These are phyloP conservation scores for Phaeosphaeriaceae sp. DNA, from an alignment of 2,329 filamentous ascomycete genomes.

Conservation along the genomic window DNA sequence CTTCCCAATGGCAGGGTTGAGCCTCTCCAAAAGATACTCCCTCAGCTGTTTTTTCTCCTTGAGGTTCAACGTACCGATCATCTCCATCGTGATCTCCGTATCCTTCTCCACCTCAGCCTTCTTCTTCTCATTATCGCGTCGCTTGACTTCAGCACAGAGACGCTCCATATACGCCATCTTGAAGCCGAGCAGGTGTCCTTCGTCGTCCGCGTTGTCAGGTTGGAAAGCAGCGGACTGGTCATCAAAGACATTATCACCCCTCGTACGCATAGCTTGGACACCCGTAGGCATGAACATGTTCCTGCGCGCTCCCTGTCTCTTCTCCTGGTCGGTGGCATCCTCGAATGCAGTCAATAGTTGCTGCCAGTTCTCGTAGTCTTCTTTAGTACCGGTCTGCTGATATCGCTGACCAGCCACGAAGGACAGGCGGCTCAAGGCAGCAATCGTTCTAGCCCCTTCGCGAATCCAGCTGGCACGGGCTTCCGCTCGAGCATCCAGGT, in stretches of 20 bases:
- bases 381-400: background rate
- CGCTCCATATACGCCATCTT: conserved; percentile 31
- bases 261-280: conserved; percentile 19
- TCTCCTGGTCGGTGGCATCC: conserved; percentile 18
- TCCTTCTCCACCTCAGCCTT: background rate
- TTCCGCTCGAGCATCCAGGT: conserved; percentile 10
- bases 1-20: background rate
- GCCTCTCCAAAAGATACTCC: conserved; percentile 9
- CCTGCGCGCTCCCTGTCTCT: conserved; percentile 20
- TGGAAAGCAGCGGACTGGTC: conserved; percentile 11
- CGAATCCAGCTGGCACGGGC: conserved; percentile 25
- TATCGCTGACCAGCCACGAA: conserved; percentile 6
- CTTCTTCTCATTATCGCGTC: background rate
- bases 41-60: conserved; percentile 17
- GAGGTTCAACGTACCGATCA: conserved; percentile 12
- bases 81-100: conserved; percentile 3
- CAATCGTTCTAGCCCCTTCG: conserved; percentile 13
- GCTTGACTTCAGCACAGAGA: conserved; percentile 16
- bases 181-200: conserved; percentile 17
- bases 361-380: conserved; percentile 12
- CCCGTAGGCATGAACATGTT: conserved; percentile 21
- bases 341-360: background rate
- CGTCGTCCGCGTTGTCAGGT: background rate
- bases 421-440: background rate
- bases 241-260: background rate